Percentiles rank a stretch among this genome's conserved stretches.
These are phyloP conservation scores for Solanum gandarillasii DNA, from an alignment of 257 asterid genomes.

Conservation along the genomic window DNA sequence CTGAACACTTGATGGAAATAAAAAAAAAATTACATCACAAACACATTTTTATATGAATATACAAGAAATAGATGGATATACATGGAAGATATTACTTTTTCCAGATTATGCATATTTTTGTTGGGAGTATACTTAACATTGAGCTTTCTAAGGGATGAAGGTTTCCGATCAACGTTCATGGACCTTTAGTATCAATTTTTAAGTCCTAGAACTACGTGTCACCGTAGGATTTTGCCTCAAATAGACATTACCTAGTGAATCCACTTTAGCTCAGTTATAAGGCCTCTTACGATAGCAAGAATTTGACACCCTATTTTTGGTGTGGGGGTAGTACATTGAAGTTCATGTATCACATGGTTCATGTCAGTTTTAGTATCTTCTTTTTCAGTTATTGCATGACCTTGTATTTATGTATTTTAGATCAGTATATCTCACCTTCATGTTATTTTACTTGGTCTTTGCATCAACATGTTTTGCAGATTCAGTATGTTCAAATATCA, in stretches of 20 bases:
- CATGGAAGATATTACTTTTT: no score
- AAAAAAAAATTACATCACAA: no score
- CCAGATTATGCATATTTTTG: no score
- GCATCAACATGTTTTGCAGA: no score
- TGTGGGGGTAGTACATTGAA: neutral
- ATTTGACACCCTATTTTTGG: neutral
- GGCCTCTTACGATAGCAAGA: neutral
- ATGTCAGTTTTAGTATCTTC: neutral
- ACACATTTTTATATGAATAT: no score
- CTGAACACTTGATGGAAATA: no score
- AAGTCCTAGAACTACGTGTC: no score
- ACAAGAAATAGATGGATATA: no score
- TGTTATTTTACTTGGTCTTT: neutral
- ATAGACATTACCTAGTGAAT: no score
- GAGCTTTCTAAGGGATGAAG: neutral
- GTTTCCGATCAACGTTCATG: neutral
- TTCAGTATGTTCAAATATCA: neutral
- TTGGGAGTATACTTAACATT: neutral
- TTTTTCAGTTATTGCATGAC: no score
- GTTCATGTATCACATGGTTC: neutral
- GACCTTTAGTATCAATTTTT: neutral
- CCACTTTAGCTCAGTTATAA: neutral
- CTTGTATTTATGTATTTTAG: no score
- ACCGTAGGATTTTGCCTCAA: neutral
- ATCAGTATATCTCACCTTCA: neutral